Conservation (phyloP, 148 eudicot genomes). For the Tetragonia tetragonoides region DNA sequence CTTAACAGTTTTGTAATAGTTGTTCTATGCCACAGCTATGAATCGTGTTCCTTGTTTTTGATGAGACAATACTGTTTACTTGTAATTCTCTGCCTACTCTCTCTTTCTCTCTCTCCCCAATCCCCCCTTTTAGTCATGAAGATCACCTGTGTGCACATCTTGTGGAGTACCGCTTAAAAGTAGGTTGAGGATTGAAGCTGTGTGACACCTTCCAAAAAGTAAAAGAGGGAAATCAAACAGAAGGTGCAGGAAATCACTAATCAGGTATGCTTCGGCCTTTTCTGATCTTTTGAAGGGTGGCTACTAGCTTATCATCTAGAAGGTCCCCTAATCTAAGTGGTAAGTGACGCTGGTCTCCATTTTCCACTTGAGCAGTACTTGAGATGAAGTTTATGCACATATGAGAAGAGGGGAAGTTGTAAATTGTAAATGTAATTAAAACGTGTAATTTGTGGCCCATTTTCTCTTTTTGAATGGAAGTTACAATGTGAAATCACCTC, state of each 20-base stretch:
- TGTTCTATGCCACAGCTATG: constrained; percentile 7
- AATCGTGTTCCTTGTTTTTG: constrained; percentile 1
- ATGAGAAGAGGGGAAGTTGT: neutral
- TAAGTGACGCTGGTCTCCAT: neutral
- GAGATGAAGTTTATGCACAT: neutral
- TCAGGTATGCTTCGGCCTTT: neutral
- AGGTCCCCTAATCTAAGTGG: neutral
- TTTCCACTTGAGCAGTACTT: neutral
- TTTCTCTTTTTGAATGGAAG: neutral
- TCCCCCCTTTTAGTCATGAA: neutral
- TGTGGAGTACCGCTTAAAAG: neutral
- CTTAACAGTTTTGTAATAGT: constrained; percentile 16
- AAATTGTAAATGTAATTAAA: neutral
- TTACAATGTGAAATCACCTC: constrained; percentile 2
- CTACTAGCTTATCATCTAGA: neutral
- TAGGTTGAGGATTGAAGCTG: constrained; percentile 1
- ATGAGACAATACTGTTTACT: neutral
- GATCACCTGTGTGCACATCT: neutral
- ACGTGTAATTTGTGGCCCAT: constrained; percentile 8
- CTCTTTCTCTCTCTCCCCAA: neutral
- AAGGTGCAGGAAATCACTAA: neutral
- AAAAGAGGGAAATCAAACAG: neutral
- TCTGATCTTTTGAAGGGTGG: neutral
- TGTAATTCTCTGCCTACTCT: neutral
- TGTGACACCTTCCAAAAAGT: neutral